Evolutionary conservation across 2,329 filamentous ascomycete genomes (phyloP).

Genomic region (Colletotrichum karsti): DNA sequence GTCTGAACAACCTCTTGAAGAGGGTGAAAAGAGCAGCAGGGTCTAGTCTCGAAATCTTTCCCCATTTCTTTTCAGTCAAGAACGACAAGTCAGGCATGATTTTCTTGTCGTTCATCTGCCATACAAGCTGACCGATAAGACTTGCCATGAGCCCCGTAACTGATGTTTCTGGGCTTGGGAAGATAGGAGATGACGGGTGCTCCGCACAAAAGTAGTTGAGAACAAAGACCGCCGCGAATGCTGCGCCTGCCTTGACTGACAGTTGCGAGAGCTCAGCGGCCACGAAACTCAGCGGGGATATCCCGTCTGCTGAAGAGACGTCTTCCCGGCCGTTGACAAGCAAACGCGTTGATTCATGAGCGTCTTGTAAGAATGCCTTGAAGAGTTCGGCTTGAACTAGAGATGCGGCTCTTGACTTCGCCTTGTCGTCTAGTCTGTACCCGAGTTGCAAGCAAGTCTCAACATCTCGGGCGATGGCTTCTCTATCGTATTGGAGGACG

Average conservation of each 20-base stretch:
- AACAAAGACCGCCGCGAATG: not conserved
- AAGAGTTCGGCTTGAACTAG: not conserved
- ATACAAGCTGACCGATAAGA: not conserved
- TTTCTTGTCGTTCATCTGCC: not conserved
- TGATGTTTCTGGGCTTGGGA: not conserved
- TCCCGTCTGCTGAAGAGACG: not conserved
- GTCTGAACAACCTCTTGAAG: not conserved
- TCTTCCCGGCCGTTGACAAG: slow-evolving; percentile 8
- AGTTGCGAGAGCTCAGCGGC: not conserved
- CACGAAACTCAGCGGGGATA: slow-evolving; percentile 13
- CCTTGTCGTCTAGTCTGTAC: not conserved
- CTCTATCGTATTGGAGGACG: not conserved
- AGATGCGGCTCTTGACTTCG: not conserved
- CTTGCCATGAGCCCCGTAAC: not conserved
- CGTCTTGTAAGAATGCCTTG: not conserved
- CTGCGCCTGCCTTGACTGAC: not conserved
- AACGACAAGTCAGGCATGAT: not conserved
- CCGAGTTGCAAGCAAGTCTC: not conserved
- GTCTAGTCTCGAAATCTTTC: not conserved
- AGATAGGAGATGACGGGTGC: not conserved
- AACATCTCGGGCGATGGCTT: not conserved
- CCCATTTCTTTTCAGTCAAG: not conserved
- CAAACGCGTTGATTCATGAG: not conserved
- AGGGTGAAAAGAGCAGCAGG: not conserved
- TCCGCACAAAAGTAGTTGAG: not conserved